Base-by-base conservation (phyloP, 768 basidiomycete genomes). In the Tricholoma matsutake region DNA sequence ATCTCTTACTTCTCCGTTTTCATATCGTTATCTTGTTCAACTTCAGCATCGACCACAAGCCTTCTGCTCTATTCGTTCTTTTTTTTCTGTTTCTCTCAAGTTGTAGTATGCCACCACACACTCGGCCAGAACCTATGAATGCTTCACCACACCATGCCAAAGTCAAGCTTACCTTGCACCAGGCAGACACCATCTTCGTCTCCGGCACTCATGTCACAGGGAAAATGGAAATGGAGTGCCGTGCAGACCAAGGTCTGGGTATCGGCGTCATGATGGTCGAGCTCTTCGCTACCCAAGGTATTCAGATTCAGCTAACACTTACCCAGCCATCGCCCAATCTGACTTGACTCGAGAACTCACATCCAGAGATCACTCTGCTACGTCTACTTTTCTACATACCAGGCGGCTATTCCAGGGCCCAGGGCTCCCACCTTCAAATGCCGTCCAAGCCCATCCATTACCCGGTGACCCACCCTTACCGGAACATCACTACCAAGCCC, bases 381-480 rank as follows among this genome's bases (percentile, higher is more conserved):
- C 87, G 0, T 88, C 87, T 28, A 88, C 86, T 0, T 94, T 93
- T 66, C 71, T 92, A 31, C 88, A 89, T 63, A 83, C 79, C 59
- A 80, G 84, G 29, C 81, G 89, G 32, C 69, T 91, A 6, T 94
- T 92, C 68, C 92, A 94, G 73, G 92, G 91, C 2, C 89, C 88
- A 2, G 86, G 86, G 16, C 76, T 93, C 6, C 92, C 92, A 0
- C 90, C 91, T 7, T 93, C 92, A 10, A 94, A 94, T 69, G 89
- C 92, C 1, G 91, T 94, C 0, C 79, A 87, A 58, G 79, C 84
- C 1, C 80, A 87, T 69, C 82, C 86, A 2, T 68, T 75, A 4
- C 79, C 83, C 14, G 87, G 82, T 1, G 84, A 86, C 60, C 80
- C 83, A 1, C 80, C 79, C 0, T 72, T 94, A 3, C 91, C 91